Base-by-base conservation (phyloP, 139 green algal species). In the Parachlorella kessleri region DNA sequence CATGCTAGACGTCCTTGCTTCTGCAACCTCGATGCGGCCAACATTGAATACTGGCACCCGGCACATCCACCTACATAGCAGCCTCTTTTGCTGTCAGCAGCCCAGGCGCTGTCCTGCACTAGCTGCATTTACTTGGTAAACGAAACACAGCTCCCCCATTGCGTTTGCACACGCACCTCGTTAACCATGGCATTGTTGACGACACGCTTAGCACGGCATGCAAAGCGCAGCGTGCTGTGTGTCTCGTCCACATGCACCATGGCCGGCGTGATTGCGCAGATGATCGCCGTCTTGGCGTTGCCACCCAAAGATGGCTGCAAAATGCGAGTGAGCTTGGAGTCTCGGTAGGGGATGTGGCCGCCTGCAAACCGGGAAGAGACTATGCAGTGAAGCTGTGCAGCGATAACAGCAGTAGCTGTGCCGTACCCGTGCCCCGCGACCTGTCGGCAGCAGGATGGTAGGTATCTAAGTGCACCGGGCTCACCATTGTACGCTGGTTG, bases 231-330 rank as follows among this genome's bases (percentile, higher is more conserved):
- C 42, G 96, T 99, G 85, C 86, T 94, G 85, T 95, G 90, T 41
- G 89, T 96, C 85, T 99, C 96, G 69, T 99, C 96, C 33, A 88
- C 65, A 35, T 90, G 83, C 39, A 94, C 65, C 1, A 70, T 30
- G 0, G 95, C 93, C 3, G 96, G 96, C 6, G 96, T 98, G 78
- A 98, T 91, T 79, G 92, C 93, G 81, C 91, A 97, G 75, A 99
- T 97, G 86, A 99, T 97, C 68, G 93, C 93, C 0, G 96, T 99
- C 83, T 97, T 97, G 38, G 96, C 91, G 79, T 99, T 99, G 66
- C 96, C 96, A 42, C 96, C 96, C 73, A 99, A 90, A 0, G 92
- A 94, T 1, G 94, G 92, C 89, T 99, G 96, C 72, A 97, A 86
- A 77, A 98, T 98, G 78, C 94, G 88, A 0, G 94, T 97, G 10